Conservation (phyloP, 2,329 filamentous ascomycete genomes). For the Xylaria sp. region DNA sequence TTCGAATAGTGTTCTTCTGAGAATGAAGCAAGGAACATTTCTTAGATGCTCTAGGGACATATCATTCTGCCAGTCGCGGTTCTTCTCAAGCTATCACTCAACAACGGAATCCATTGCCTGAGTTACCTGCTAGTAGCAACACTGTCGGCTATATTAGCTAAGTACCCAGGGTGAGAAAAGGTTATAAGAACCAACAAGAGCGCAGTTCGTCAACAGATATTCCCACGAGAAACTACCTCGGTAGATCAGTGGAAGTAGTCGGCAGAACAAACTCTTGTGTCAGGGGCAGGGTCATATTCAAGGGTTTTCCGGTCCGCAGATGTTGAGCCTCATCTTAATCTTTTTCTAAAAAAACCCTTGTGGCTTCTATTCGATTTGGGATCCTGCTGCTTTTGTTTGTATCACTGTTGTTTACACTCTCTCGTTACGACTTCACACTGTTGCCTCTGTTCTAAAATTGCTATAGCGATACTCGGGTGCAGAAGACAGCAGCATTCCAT, state of each 20-base stretch:
- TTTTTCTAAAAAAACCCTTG: background rate
- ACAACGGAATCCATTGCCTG: background rate
- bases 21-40: background rate
- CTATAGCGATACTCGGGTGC: background rate
- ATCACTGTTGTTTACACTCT: background rate
- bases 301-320: background rate
- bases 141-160: too few relatives aligned
- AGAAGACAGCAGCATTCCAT: background rate
- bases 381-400: background rate
- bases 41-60: background rate
- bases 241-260: background rate
- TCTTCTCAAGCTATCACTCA: background rate
- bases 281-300: background rate
- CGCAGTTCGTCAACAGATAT: background rate
- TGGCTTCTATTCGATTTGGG: background rate
- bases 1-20: background rate
- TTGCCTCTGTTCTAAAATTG: background rate
- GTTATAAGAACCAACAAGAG: background rate
- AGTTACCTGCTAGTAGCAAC: background rate
- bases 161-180: background rate
- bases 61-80: background rate
- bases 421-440: background rate
- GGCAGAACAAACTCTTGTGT: background rate
- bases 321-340: background rate
- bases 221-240: background rate